Percentiles rank a stretch among this genome's conserved stretches.
phyloP scores from a whole-genome alignment of 208 protist species.

The Trypanosoma melophagium region DNA sequence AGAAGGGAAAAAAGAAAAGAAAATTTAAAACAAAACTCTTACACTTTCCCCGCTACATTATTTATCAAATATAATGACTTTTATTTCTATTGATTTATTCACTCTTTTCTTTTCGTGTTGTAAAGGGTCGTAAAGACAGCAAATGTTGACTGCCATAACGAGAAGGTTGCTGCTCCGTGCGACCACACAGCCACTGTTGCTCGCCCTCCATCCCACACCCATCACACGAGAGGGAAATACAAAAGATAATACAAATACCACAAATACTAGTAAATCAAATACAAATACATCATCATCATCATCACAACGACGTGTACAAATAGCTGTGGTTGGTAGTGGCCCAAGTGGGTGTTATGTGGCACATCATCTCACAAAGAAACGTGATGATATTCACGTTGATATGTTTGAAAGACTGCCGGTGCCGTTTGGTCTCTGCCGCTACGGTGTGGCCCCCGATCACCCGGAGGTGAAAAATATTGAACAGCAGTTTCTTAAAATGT shows the following conservation, averaged over 20 bases:
- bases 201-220: too few species aligned
- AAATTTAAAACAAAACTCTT: too few species aligned
- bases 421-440: conserved; percentile 96
- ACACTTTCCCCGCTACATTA: neutral
- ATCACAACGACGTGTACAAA: conserved; percentile 55
- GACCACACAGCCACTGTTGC: neutral
- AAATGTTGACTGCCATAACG: neutral
- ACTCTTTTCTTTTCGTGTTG: conserved; percentile 14
- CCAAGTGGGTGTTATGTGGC: conserved; percentile 96
- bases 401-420: conserved; percentile 94
- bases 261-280: neutral
- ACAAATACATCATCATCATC: neutral
- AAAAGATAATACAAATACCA: neutral
- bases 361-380: conserved; percentile 80
- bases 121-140: neutral
- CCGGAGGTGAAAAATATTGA: conserved; percentile 96
- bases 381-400: conserved; percentile 80
- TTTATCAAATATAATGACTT: conserved; percentile 12
- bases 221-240: neutral
- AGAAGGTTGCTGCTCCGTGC: neutral
- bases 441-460: conserved; percentile 97
- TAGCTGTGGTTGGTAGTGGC: conserved; percentile 93
- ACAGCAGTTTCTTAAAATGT: conserved; percentile 86
- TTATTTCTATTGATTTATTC: conserved; percentile 7
- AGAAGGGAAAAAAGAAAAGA: too few species aligned